phyloP scores from a whole-genome alignment of 805 yeast species.

The Schizosaccharomyces osmophilus region DNA sequence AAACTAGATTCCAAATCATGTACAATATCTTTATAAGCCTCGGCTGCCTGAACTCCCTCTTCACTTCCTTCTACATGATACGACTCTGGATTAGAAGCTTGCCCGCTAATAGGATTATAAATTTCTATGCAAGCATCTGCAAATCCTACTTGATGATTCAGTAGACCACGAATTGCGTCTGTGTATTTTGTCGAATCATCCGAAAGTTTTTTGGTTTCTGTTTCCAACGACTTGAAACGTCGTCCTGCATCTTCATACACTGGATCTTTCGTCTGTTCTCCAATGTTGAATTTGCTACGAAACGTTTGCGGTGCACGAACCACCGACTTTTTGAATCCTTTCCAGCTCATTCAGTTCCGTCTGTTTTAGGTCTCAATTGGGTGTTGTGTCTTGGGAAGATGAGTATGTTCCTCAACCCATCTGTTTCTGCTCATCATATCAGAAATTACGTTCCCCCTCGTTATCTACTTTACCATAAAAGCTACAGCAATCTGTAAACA shows the following conservation, averaged over 20 bases:
- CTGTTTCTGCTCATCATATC: no score
- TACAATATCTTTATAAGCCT: conserved; percentile 71
- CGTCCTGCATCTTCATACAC: conserved; percentile 91
- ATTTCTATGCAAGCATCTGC: conserved; percentile 89
- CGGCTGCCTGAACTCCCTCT: conserved; percentile 85
- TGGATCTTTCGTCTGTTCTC: conserved; percentile 39
- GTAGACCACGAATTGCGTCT: conserved; percentile 77
- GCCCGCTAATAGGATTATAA: conserved; percentile 86
- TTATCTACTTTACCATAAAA: no score
- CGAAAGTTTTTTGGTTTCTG: conserved; percentile 67
- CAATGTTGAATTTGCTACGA: conserved; percentile 81
- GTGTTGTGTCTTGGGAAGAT: no score
- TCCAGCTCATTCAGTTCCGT: conserved; percentile 41
- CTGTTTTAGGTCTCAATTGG: no score
- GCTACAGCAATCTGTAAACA: no score
- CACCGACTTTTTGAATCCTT: conserved; percentile 61
- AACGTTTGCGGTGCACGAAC: conserved; percentile 70
- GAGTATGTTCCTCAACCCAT: no score
- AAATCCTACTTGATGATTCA: conserved; percentile 79
- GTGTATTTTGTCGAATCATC: conserved; percentile 80
- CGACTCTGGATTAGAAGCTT: conserved; percentile 70
- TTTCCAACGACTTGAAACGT: conserved; percentile 76
- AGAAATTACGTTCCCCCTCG: no score
- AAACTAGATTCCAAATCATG: conserved; percentile 61
- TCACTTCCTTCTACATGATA: conserved; percentile 81